A percentile compares a stretch with the other conserved stretches of the same genome.
Evolutionary conservation across 73 alveolate species (phyloP).

Genomic region (Effrenium voratum): DNA sequence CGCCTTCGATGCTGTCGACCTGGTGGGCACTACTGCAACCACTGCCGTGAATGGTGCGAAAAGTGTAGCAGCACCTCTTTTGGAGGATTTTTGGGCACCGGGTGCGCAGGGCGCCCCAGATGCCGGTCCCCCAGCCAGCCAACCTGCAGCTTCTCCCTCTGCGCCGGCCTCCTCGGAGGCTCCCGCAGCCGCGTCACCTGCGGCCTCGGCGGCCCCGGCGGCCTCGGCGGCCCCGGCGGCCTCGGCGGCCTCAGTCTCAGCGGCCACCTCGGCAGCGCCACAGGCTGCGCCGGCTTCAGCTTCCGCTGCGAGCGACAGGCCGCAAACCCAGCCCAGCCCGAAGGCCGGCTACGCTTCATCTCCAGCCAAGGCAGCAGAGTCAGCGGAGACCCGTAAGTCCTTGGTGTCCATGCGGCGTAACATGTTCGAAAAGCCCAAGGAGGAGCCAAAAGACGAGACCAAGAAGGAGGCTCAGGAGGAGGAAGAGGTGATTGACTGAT

Average conservation of each 20-base stretch:
- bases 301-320: neutral
- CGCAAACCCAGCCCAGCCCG: neutral
- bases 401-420: slow-evolving; percentile 81
- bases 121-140: neutral
- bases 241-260: neutral
- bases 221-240: neutral
- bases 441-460: slow-evolving; percentile 60
- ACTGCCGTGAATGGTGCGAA: slow-evolving; percentile 84
- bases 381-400: slow-evolving; percentile 48
- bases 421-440: slow-evolving; percentile 72
- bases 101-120: neutral
- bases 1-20: slow-evolving; percentile 97
- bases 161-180: slow-evolving; percentile 17
- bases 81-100: slow-evolving; percentile 88
- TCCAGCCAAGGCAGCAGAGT: slow-evolving; percentile 90
- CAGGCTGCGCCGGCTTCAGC: neutral
- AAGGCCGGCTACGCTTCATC: slow-evolving; percentile 26
- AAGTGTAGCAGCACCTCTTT: slow-evolving; percentile 67
- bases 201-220: slow-evolving; percentile 15
- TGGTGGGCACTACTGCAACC: slow-evolving; percentile 93
- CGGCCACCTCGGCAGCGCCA: neutral
- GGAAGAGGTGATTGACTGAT: slow-evolving; percentile 87
- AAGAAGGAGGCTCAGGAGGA: slow-evolving; percentile 46
- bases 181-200: neutral
- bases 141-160: slow-evolving; percentile 5